phyloP scores from a whole-genome alignment of 345 rosid species.

The Rhodomyrtus tomentosa region DNA sequence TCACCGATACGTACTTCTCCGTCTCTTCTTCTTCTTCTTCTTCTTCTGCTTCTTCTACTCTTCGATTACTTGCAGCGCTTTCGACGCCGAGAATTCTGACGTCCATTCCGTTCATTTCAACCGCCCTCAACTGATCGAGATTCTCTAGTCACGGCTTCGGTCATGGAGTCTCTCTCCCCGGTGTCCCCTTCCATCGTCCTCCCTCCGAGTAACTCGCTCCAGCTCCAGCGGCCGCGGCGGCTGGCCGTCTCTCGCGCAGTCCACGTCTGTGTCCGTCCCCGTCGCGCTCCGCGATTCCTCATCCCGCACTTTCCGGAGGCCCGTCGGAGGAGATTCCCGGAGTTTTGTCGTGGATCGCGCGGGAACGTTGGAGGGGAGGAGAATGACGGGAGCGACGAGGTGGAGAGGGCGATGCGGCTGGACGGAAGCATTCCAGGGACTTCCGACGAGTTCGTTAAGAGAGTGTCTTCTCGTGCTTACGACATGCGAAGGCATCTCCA shows the following conservation, averaged over 20 bases:
- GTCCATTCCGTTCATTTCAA: background rate
- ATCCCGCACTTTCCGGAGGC: constrained; percentile 3
- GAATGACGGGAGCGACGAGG: constrained; percentile 38
- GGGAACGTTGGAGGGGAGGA: constrained; percentile 20
- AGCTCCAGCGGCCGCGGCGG: constrained; percentile 12
- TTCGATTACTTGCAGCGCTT: background rate
- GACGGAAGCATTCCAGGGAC: constrained; percentile 90
- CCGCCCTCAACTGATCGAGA: background rate
- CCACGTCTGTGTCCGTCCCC: constrained; percentile 8
- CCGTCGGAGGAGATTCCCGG: constrained; percentile 12
- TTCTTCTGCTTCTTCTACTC: background rate
- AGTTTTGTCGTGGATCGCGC: constrained; percentile 24
- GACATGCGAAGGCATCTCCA: constrained; percentile 87
- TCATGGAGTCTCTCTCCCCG: constrained; percentile 62
- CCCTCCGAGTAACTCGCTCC: constrained; percentile 38
- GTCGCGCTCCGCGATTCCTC: constrained; percentile 12
- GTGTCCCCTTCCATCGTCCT: constrained; percentile 74
- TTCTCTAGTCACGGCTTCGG: background rate
- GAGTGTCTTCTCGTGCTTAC: constrained; percentile 92
- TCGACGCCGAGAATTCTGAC: constrained; percentile 14
- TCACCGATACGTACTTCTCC: constrained; percentile 2
- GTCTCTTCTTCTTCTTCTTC: background rate
- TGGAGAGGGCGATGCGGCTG: constrained; percentile 78
- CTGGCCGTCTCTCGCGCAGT: constrained; percentile 16
- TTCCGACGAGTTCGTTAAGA: constrained; percentile 71